Base-by-base conservation (phyloP, 768 basidiomycete genomes). In the Naganishia vaughanmartiniae region DNA sequence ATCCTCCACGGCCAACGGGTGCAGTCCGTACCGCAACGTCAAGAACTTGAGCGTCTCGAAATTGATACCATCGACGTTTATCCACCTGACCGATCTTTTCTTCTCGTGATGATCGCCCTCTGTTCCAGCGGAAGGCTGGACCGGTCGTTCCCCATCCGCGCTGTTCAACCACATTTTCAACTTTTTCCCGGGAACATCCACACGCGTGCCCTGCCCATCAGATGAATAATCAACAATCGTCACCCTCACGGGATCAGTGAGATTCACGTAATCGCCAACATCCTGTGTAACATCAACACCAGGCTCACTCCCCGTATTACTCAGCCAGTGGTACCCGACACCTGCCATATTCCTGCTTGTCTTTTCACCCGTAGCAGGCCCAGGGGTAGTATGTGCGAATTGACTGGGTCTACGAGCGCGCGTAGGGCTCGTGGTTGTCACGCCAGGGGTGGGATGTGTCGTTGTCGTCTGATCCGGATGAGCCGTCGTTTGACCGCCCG, bases 1-100 rank as follows among this genome's bases (percentile, higher is more conserved):
- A 63, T 81, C 80, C 75, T 81, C 80, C 6, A 81, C 76, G 2
- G 80, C 77, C 1, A 81, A 72, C 0, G 80, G 80, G 58, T 81
- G 80, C 17, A 81, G 75, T 33, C 76, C 73, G 53, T 75, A 81
- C 45, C 75, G 70, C 56, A 79, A 56, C 12, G 79, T 76, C 31
- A 81, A 67, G 9, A 76, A 76, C 68, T 79, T 79, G 67, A 81
- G 72, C 45, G 77, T 76, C 45, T 79, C 73, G 76, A 79, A 81
- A 65, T 79, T 81, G 28, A 81, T 54, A 4, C 79, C 65, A 65
- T 69, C 45, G 24, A 66, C 46, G 74, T 79, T 74, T 48, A 81
- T 79, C 80, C 80, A 81, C 66, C 80, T 54, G 0, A 79, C 79
- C 5, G 78, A 77, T 4, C 53, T 54, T 2, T 73, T 72, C 67